Conservation (phyloP, 169 alveolate genomes). For the Cyclospora cayetanensis region DNA sequence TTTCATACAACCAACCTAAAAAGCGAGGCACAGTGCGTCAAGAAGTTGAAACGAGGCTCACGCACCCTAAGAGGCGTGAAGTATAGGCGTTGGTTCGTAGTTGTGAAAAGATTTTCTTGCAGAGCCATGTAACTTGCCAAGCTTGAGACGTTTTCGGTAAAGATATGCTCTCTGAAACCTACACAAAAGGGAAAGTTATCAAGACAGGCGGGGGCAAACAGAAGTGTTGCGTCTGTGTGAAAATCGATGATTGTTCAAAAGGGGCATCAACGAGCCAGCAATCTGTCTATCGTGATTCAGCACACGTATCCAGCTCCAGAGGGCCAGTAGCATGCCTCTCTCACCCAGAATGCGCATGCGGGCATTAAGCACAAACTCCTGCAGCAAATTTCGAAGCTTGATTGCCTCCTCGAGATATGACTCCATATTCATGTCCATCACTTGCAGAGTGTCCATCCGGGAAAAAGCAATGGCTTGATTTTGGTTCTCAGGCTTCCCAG, state of each 20-base stretch:
- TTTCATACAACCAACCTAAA: too few species aligned
- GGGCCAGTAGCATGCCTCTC: too few species aligned
- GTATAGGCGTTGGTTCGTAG: slow-evolving; percentile 65
- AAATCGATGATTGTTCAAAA: too few species aligned
- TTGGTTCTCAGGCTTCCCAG: slow-evolving; percentile 73
- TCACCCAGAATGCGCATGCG: slow-evolving; percentile 68
- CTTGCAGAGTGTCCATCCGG: slow-evolving; percentile 70
- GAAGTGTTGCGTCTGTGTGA: too few species aligned
- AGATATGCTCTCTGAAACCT: slow-evolving; percentile 73
- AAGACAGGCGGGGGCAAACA: too few species aligned
- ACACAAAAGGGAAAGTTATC: too few species aligned
- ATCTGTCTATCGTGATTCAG: too few species aligned
- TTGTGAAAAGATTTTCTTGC: slow-evolving; percentile 67
- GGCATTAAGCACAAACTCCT: slow-evolving; percentile 57
- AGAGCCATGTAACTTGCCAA: slow-evolving; percentile 72
- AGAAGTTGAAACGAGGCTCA: not conserved
- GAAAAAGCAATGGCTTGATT: slow-evolving; percentile 70
- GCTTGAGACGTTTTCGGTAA: slow-evolving; percentile 71
- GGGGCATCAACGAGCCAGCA: too few species aligned
- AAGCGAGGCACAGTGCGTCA: too few species aligned
- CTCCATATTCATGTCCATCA: slow-evolving; percentile 74
- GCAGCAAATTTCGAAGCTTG: slow-evolving; percentile 69
- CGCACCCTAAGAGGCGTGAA: slow-evolving; percentile 64
- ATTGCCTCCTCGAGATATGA: slow-evolving; percentile 70
- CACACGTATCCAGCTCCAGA: too few species aligned